Evolutionary conservation across 2,329 filamentous ascomycete species (phyloP).

Genomic region (Fusarium chuoi): DNA sequence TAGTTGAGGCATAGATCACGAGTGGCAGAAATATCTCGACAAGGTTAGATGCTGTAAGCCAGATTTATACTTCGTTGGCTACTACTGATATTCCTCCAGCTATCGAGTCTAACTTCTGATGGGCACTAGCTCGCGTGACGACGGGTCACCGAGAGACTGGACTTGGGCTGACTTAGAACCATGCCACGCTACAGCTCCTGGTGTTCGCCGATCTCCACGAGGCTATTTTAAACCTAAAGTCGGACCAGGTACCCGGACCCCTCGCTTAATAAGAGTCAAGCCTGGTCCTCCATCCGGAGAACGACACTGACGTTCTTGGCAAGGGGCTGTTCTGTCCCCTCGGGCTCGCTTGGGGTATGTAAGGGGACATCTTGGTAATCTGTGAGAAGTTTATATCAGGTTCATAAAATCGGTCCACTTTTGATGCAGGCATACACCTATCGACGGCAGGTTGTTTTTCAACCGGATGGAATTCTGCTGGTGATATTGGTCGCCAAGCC

Average conservation of each 20-base stretch:
- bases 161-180: no score
- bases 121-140: background rate
- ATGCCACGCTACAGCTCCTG: accelerated
- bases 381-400: background rate
- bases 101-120: no score
- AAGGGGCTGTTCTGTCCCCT: background rate
- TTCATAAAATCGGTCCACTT: background rate
- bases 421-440: accelerated
- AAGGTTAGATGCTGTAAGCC: background rate
- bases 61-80: accelerated
- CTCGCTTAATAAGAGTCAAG: background rate
- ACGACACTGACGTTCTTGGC: no score
- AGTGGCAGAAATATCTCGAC: background rate
- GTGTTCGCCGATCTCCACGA: no score
- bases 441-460: background rate
- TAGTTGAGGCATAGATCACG: background rate
- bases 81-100: accelerated
- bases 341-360: background rate
- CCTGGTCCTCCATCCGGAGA: background rate
- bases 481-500: background rate
- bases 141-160: background rate
- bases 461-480: accelerated
- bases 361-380: accelerated
- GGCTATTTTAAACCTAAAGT: background rate
- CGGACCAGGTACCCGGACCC: background rate